Evolutionary conservation across 73 alveolate genomes (phyloP).

Genomic region (Stentor coeruleus): DNA sequence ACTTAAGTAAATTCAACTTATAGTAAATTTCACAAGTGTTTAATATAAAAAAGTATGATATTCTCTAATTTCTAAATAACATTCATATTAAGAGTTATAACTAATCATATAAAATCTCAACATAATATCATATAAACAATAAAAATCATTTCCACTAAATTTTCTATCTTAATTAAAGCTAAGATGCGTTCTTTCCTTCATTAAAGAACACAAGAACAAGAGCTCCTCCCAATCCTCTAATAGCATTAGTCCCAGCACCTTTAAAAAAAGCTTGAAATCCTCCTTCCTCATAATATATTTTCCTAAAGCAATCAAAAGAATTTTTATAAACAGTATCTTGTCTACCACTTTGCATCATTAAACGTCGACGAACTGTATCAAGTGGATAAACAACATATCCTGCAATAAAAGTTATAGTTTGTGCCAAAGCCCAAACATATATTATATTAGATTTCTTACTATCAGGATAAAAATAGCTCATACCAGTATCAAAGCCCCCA

Average conservation of each 20-base stretch:
- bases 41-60: no score
- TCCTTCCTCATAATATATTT: slow-evolving; percentile 68
- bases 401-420: slow-evolving; percentile 46
- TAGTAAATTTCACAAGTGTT: no score
- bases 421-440: slow-evolving; percentile 48
- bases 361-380: slow-evolving; percentile 81
- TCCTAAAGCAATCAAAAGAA: slow-evolving; percentile 54
- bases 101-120: no score
- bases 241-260: slow-evolving; percentile 58
- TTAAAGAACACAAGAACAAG: background rate
- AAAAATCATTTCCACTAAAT: no score
- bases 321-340: slow-evolving; percentile 42
- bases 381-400: slow-evolving; percentile 65
- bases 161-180: no score
- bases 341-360: slow-evolving; percentile 81
- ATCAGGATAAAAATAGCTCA: slow-evolving; percentile 26
- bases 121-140: no score
- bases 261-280: slow-evolving; percentile 48
- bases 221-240: slow-evolving; percentile 32
- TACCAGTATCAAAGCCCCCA: slow-evolving; percentile 64
- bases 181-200: no score
- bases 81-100: no score
- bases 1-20: no score
- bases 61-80: no score
- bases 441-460: slow-evolving; percentile 30